Base-by-base conservation (phyloP, 1,139 yeast species). In the Candida dubliniensis region DNA sequence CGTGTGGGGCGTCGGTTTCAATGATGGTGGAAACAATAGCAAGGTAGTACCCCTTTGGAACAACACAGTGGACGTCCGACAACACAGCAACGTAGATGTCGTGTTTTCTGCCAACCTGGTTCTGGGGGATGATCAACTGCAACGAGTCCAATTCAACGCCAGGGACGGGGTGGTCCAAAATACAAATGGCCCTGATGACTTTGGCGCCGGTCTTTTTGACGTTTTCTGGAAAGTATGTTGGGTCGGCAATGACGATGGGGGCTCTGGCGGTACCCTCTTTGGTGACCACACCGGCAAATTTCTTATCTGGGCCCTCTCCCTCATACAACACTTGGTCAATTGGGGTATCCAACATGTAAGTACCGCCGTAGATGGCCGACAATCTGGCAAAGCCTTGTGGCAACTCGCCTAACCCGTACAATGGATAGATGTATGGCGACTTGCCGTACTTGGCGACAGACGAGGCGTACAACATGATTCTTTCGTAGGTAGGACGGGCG, bases 341-440 rank as follows among this genome's bases (percentile, higher is more conserved):
- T 43, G 97, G 96, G 39, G 96, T 91, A 64, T 90, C 96, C 61
- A 93, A 81, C 99, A 93, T 95, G 64, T 90, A 93, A 30, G 99
- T 93, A 60, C 99, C 99, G 53, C 99, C 99, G 60, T 93, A 91
- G 54, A 93, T 93, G 35, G 99, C 99, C 36, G 96, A 85, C 54
- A 93, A 80, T 64, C 99, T 81, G 13, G 99, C 97, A 73, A 93
- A 93, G 11, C 98, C 99, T 69, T 93, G 99, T 14, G 99, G 99
- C 50, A 93, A 77, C 67, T 93, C 99, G 41, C 99, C 99, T 48
- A 95, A 77, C 9, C 99, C 99, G 63, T 93, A 93, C 59, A 93
- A 74, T 41, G 99, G 99, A 64, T 93, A 93, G 52, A 93, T 80
- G 66, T 93, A 93, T 9, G 99, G 99, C 9, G 97, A 88, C 67